A percentile compares a stretch with the other conserved stretches of the same genome.
phyloP scores from a whole-genome alignment of 352 stramenopile genomes.

The Aphanomyces invadans region DNA sequence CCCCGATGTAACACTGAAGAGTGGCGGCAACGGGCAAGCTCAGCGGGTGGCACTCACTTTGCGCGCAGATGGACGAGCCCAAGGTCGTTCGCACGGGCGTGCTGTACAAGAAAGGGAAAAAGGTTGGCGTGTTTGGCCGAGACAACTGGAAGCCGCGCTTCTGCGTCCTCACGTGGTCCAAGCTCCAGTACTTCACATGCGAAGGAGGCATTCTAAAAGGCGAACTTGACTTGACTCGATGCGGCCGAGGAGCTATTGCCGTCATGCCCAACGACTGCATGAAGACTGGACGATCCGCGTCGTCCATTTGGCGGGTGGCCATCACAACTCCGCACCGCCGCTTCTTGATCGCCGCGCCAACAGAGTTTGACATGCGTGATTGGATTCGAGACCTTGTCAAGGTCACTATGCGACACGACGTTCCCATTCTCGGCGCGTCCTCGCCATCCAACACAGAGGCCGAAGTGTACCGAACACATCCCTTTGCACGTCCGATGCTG shows the following conservation, averaged over 20 bases:
- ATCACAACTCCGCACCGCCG: slow-evolving; percentile 57
- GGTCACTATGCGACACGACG: neutral
- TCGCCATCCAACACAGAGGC: neutral
- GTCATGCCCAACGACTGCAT: slow-evolving; percentile 73
- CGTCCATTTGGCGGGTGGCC: slow-evolving; percentile 72
- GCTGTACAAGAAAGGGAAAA: slow-evolving; percentile 42
- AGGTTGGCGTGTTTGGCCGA: slow-evolving; percentile 42
- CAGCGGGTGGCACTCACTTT: neutral
- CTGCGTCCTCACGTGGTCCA: slow-evolving; percentile 55
- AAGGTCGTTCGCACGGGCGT: slow-evolving; percentile 65
- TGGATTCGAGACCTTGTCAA: slow-evolving; percentile 60
- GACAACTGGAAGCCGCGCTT: slow-evolving; percentile 78
- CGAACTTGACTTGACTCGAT: slow-evolving; percentile 58
- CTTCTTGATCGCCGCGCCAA: slow-evolving; percentile 55
- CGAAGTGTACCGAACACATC: neutral
- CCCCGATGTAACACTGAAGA: too few species aligned
- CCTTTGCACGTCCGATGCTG: neutral
- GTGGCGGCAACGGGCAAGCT: too few species aligned
- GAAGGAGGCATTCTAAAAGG: slow-evolving; percentile 68
- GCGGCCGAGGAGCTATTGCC: slow-evolving; percentile 51
- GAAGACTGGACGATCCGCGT: slow-evolving; percentile 63
- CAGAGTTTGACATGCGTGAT: slow-evolving; percentile 80
- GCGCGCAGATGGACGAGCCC: neutral
- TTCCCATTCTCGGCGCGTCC: too few species aligned
- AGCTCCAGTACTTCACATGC: slow-evolving; percentile 72